These are phyloP conservation scores for Russula sp. DNA, from an alignment of 768 basidiomycete genomes.

Conservation along the genomic window DNA sequence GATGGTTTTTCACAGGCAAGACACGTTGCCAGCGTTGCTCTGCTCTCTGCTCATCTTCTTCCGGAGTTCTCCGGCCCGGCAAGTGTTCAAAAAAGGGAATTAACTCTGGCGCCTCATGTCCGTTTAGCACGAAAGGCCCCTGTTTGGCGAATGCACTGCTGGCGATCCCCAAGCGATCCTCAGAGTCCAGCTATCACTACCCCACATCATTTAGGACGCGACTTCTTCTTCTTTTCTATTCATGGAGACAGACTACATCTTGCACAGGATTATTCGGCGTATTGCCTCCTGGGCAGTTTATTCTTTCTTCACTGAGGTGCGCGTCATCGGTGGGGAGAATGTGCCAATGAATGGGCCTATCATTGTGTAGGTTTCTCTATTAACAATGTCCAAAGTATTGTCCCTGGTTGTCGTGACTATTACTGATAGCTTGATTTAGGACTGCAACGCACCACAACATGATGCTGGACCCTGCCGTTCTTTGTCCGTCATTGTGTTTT, in stretches of 20 bases:
- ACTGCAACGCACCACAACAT: constrained; percentile 90
- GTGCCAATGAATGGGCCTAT: constrained; percentile 86
- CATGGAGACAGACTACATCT: constrained; percentile 33
- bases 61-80: background rate
- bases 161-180: background rate
- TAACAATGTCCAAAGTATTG: background rate
- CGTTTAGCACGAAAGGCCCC: background rate
- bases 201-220: background rate
- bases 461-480: constrained; percentile 81
- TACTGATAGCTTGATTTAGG: constrained; percentile 33
- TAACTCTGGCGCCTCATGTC: constrained; percentile 9
- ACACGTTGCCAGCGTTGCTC: constrained; percentile 13
- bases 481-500: constrained; percentile 48
- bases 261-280: constrained; percentile 65
- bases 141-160: background rate
- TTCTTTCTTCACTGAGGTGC: constrained; percentile 86
- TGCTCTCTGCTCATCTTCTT: too few relatives aligned
- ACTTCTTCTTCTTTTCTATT: background rate
- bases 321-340: constrained; percentile 80
- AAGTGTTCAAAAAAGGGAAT: background rate
- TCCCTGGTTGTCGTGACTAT: background rate
- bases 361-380: constrained; percentile 57
- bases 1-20: background rate
- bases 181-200: background rate
- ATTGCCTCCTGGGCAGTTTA: constrained; percentile 68